These are phyloP conservation scores for Pichia manshurica DNA, from an alignment of 805 yeast genomes.

Conservation along the genomic window DNA sequence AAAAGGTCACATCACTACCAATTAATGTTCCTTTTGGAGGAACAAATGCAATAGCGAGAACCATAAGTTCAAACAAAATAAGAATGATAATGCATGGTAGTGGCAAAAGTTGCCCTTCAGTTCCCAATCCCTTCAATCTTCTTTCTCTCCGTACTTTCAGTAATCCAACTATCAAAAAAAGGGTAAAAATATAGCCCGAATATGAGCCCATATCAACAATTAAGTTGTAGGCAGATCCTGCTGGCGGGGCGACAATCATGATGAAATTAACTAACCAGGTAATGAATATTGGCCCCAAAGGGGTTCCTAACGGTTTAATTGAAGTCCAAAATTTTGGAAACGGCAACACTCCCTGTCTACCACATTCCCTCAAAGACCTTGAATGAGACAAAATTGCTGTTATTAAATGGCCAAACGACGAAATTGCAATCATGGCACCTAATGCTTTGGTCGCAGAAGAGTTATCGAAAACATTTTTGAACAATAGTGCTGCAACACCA, in stretches of 20 bases:
- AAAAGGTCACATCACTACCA: slow-evolving; percentile 39
- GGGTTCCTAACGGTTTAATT: slow-evolving; percentile 67
- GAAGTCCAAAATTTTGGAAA: slow-evolving; percentile 66
- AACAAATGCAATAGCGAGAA: slow-evolving; percentile 39
- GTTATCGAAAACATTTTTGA: slow-evolving; percentile 61
- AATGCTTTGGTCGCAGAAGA: slow-evolving; percentile 58
- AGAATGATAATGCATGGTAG: slow-evolving; percentile 31
- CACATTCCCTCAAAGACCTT: slow-evolving; percentile 72
- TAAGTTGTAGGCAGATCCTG: slow-evolving; percentile 84
- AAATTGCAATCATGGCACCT: slow-evolving; percentile 72
- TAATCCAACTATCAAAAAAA: slow-evolving; percentile 59
- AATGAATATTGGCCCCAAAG: slow-evolving; percentile 65
- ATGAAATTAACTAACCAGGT: slow-evolving; percentile 73
- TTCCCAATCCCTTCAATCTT: slow-evolving; percentile 31
- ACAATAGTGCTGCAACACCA: slow-evolving; percentile 70
- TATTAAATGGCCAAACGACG: slow-evolving; percentile 77
- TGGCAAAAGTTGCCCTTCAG: slow-evolving; percentile 31
- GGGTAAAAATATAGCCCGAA: slow-evolving; percentile 72
- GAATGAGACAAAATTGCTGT: slow-evolving; percentile 80
- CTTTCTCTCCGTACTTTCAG: slow-evolving; percentile 37
- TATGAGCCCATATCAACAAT: slow-evolving; percentile 74
- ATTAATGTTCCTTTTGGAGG: slow-evolving; percentile 37
- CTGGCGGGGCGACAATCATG: slow-evolving; percentile 74
- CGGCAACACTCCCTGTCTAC: slow-evolving; percentile 77
- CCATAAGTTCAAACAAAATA: slow-evolving; percentile 32